These are phyloP conservation scores for Pestalotiopsis sp. DNA, from an alignment of 2,329 filamentous ascomycete genomes.

Conservation along the genomic window DNA sequence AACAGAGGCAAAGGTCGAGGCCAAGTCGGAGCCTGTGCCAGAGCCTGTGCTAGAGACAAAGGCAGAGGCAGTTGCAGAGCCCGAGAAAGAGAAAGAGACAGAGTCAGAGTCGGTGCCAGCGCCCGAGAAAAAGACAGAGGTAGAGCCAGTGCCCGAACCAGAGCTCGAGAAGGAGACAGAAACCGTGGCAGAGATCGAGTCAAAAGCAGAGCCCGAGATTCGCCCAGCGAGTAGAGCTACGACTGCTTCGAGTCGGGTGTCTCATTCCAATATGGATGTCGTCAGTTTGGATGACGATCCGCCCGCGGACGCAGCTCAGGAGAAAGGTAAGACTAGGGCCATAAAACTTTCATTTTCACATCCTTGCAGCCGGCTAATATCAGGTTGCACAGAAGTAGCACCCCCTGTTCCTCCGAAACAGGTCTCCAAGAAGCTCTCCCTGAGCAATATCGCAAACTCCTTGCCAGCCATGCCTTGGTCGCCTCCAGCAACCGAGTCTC, in stretches of 20 bases:
- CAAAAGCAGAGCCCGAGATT: conserved; percentile 18
- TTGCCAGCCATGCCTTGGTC: conserved; percentile 77
- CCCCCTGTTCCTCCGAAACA: conserved; percentile 37
- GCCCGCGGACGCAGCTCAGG: conserved; percentile 27
- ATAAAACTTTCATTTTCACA: not conserved
- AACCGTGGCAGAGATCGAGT: conserved; percentile 24
- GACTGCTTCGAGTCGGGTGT: conserved; percentile 44
- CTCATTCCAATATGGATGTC: conserved; percentile 58
- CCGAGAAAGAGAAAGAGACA: not conserved
- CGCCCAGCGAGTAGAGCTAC: not conserved
- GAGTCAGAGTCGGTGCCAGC: not conserved
- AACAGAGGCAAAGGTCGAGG: not conserved
- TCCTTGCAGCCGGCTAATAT: not conserved
- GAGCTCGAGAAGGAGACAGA: conserved; percentile 26
- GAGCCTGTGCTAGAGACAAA: not conserved
- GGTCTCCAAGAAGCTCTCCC: conserved; percentile 60
- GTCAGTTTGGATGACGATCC: conserved; percentile 69
- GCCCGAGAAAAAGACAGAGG: not conserved
- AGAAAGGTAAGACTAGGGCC: conserved; percentile 32
- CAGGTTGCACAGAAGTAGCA: conserved; percentile 26
- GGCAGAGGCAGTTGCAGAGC: not conserved
- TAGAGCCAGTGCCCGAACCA: not conserved
- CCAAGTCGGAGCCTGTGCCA: not conserved
- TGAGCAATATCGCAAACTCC: conserved; percentile 72
- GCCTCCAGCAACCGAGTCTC: conserved; percentile 54